Percentiles rank a stretch among this genome's conserved stretches.
Evolutionary conservation across 495 filamentous ascomycete species (phyloP).

Genomic region (Aspergillus homomorphus): DNA sequence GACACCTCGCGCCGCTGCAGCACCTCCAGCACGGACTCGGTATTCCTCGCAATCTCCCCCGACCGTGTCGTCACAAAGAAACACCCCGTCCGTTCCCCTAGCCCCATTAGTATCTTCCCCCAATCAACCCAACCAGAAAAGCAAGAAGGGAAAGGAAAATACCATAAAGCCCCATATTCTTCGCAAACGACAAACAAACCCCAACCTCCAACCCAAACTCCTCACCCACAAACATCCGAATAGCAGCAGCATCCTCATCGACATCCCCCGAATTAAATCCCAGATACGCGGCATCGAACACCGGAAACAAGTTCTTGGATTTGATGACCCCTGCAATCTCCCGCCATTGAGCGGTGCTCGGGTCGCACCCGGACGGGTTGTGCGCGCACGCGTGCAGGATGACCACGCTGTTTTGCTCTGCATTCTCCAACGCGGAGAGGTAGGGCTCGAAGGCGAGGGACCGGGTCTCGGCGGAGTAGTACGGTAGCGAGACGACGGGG

Average conservation of each 20-base stretch:
- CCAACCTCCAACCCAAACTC: conserved; percentile 28
- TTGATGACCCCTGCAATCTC: conserved; percentile 33
- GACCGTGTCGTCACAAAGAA: conserved; percentile 16
- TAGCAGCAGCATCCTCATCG: conserved; percentile 42
- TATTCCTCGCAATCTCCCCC: conserved; percentile 21
- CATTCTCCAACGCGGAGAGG: conserved; percentile 14
- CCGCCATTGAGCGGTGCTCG: conserved; percentile 39
- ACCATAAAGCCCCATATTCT: conserved; percentile 51
- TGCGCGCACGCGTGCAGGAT: conserved; percentile 48
- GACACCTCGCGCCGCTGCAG: conserved; percentile 40
- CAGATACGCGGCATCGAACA: conserved; percentile 47
- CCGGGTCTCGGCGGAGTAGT: conserved; percentile 24
- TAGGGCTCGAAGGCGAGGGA: conserved; percentile 24
- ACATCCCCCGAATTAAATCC: conserved; percentile 42
- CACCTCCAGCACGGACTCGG: conserved; percentile 29
- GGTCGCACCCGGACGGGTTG: conserved; percentile 47
- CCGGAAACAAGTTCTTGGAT: conserved; percentile 31
- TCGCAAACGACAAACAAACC: conserved; percentile 42
- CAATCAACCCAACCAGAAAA: background rate
- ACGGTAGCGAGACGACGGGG: conserved; percentile 22
- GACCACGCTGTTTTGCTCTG: conserved; percentile 29
- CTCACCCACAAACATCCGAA: conserved; percentile 33
- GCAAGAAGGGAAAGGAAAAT: background rate
- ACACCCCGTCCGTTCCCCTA: conserved; percentile 33
- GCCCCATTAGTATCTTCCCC: background rate